A percentile compares a stretch with the other conserved stretches of the same genome.
These are phyloP conservation scores for Colletotrichum orchidophilum DNA, from an alignment of 2,329 filamentous ascomycete genomes.

Conservation along the genomic window DNA sequence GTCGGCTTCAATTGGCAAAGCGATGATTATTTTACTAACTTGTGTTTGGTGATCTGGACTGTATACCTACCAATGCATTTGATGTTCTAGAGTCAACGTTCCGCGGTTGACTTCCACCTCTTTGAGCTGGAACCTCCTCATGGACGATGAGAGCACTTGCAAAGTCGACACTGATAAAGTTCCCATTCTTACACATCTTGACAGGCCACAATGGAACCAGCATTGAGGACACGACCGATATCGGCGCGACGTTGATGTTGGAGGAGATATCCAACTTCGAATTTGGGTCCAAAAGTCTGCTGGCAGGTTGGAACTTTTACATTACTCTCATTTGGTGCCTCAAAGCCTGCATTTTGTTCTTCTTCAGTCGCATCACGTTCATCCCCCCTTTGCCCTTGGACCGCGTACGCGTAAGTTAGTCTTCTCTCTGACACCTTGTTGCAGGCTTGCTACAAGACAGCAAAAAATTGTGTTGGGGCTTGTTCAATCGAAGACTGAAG, in stretches of 20 bases:
- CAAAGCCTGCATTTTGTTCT: constrained; percentile 54
- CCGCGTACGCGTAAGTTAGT: neutral
- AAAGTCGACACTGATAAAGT: neutral
- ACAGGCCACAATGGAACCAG: constrained; percentile 50
- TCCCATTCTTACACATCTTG: neutral
- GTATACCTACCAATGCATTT: constrained; percentile 29
- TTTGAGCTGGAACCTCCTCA: constrained; percentile 6
- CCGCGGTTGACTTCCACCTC: too few species aligned
- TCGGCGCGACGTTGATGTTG: constrained; percentile 42
- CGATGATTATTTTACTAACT: constrained; percentile 53
- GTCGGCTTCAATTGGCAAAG: constrained; percentile 53
- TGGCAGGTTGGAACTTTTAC: constrained; percentile 52
- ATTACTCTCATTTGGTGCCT: constrained; percentile 53
- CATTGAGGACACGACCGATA: constrained; percentile 45
- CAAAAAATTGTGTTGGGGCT: constrained; percentile 50
- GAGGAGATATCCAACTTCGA: constrained; percentile 41
- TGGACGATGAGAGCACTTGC: too few species aligned
- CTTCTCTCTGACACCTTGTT: neutral
- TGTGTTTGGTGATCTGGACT: constrained; percentile 49
- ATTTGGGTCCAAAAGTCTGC: constrained; percentile 46
- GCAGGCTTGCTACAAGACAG: constrained; percentile 47
- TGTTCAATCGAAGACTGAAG: too few species aligned
- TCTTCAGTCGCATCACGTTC: constrained; percentile 54
- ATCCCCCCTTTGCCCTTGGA: constrained; percentile 16
- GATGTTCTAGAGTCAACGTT: neutral